Conservation (phyloP, 257 asterid genomes). For the Nicotiana otophora region DNA sequence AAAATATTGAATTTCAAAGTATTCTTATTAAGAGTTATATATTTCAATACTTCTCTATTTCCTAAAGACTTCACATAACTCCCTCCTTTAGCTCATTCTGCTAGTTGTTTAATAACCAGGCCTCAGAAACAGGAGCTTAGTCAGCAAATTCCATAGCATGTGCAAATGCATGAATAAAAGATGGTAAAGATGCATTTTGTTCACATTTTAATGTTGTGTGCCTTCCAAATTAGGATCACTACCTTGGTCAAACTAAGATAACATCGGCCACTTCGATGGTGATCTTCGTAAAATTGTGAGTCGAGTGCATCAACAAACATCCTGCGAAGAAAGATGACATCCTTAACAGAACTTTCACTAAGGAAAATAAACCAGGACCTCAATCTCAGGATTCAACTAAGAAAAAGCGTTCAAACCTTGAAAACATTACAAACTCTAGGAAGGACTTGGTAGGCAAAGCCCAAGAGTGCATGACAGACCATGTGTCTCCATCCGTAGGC, state of each 20-base stretch:
- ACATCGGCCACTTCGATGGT: constrained; percentile 62
- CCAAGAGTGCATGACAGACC: constrained; percentile 97
- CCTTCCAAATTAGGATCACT: constrained; percentile 10
- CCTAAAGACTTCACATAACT: not conserved
- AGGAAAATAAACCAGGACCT: not conserved
- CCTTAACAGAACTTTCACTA: not conserved
- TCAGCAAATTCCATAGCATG: not conserved
- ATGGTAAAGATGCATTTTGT: not conserved
- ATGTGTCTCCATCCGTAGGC: constrained; percentile 70
- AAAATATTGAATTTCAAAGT: not conserved
- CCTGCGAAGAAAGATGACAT: constrained; percentile 30
- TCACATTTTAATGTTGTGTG: not conserved
- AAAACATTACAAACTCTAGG: constrained; percentile 87
- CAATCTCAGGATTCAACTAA: not conserved
- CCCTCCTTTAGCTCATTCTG: not conserved
- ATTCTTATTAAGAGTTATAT: not conserved
- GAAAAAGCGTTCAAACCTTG: constrained; percentile 50
- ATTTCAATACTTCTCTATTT: not conserved
- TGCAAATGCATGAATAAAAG: not conserved
- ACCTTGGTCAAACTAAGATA: constrained; percentile 73
- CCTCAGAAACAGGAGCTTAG: not conserved
- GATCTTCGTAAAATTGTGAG: constrained; percentile 55
- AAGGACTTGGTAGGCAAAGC: constrained; percentile 86
- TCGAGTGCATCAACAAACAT: constrained; percentile 91
- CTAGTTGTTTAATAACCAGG: not conserved